Conservation (phyloP, 106 monocot genomes). For the Ottelia alismoides region DNA sequence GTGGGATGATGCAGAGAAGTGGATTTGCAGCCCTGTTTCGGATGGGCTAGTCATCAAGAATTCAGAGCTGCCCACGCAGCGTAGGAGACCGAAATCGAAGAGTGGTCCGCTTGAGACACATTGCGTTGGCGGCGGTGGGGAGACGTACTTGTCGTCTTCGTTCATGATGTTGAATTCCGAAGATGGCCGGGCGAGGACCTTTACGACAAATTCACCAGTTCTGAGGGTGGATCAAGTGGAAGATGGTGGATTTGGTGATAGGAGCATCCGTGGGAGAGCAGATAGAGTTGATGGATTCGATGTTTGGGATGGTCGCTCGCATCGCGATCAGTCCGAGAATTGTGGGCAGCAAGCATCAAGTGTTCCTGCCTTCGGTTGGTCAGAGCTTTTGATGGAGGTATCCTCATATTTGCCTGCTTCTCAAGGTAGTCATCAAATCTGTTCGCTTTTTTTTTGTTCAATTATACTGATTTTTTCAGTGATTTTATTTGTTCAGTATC, state of each 20-base stretch:
- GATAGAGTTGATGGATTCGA: slow-evolving; percentile 8
- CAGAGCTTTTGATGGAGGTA: slow-evolving; percentile 41
- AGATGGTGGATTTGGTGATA: slow-evolving; percentile 26
- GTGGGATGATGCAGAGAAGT: slow-evolving; percentile 98
- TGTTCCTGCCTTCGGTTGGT: too few relatives aligned
- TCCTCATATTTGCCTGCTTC: slow-evolving; percentile 46
- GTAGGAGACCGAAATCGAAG: slow-evolving; percentile 75
- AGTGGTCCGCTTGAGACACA: slow-evolving; percentile 79
- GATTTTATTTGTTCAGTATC: too few relatives aligned
- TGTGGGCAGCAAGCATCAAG: slow-evolving; percentile 41
- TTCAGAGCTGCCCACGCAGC: slow-evolving; percentile 32
- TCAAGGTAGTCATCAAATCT: slow-evolving; percentile 15
- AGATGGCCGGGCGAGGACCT: slow-evolving; percentile 27
- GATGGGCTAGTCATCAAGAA: slow-evolving; percentile 24
- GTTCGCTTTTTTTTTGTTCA: too few relatives aligned
- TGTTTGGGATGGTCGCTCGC: too few relatives aligned
- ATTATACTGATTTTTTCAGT: too few relatives aligned
- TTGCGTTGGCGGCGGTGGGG: background rate
- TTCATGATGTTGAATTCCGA: slow-evolving; percentile 39
- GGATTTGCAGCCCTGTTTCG: slow-evolving; percentile 87
- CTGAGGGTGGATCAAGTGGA: slow-evolving; percentile 53
- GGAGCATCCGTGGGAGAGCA: slow-evolving; percentile 7
- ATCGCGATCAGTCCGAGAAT: too few relatives aligned
- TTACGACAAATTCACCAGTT: slow-evolving; percentile 43
- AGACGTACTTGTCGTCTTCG: slow-evolving; percentile 25